Percentiles rank a stretch among this genome's conserved stretches.
These are phyloP conservation scores for Verticillium zaregamsianum DNA, from an alignment of 2,329 filamentous ascomycete species.

Conservation along the genomic window DNA sequence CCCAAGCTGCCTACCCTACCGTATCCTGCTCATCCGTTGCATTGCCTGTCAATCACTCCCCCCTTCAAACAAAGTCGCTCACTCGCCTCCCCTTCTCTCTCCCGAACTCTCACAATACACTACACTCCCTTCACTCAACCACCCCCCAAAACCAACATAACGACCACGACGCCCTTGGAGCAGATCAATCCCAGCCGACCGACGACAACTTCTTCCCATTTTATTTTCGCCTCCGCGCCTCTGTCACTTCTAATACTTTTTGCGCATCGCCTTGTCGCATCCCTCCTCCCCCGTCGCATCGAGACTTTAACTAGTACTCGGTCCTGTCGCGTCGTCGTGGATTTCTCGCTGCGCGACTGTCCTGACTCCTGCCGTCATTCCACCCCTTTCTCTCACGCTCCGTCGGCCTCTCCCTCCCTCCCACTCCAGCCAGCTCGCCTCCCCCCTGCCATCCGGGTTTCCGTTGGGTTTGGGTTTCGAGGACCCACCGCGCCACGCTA, in stretches of 20 bases:
- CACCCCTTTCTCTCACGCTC: not conserved
- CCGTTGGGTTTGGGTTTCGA: conserved; percentile 7
- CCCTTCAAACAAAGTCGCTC: not conserved
- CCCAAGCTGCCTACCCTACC: not conserved
- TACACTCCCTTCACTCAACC: not conserved
- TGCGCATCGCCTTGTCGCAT: conserved; percentile 16
- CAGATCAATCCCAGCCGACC: conserved; percentile 1
- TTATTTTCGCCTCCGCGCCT: conserved; percentile 8
- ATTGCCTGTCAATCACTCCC: not conserved
- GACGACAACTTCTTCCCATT: conserved; percentile 1
- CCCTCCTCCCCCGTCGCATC: conserved; percentile 21
- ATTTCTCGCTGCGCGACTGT: conserved; percentile 14
- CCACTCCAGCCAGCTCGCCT: conserved; percentile 11
- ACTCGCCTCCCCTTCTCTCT: not conserved
- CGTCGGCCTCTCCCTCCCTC: conserved; percentile 5
- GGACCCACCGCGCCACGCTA: conserved; percentile 3
- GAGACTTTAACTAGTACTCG: conserved; percentile 49
- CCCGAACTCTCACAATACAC: not conserved
- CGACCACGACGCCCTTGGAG: not conserved
- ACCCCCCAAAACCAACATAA: not conserved
- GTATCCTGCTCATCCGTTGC: not conserved
- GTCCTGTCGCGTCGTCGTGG: conserved; percentile 12
- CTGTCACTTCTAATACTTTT: conserved; percentile 11
- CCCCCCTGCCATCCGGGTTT: conserved; percentile 4
- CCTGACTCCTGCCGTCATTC: not conserved